phyloP scores from a whole-genome alignment of 1,284 basidiomycete species.

The Apiotrichum brassicae region DNA sequence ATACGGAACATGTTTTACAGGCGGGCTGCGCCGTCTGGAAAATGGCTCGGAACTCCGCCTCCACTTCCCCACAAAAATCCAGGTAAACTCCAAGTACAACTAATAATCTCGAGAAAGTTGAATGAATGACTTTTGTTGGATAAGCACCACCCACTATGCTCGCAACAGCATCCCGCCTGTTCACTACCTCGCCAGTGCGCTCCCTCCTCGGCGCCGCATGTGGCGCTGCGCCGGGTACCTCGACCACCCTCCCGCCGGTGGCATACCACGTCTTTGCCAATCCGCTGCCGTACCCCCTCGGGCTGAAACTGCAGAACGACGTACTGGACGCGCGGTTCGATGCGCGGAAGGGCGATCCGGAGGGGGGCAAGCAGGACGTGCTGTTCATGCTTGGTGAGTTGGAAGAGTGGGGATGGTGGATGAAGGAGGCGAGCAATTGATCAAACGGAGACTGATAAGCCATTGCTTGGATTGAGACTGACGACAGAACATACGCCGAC shows the following conservation, averaged over 20 bases:
- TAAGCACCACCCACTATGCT: constrained; percentile 4
- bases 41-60: too few species aligned
- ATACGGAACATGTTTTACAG: too few species aligned
- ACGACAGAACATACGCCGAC: constrained; percentile 74
- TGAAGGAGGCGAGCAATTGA: too few species aligned
- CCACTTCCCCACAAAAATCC: too few species aligned
- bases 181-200: not conserved
- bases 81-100: too few species aligned
- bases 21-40: too few species aligned
- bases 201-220: constrained; percentile 4
- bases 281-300: constrained; percentile 64
- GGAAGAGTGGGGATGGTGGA: too few species aligned
- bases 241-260: constrained; percentile 54
- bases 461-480: constrained; percentile 44
- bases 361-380: constrained; percentile 47
- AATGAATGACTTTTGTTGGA: too few species aligned
- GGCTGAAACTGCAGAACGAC: constrained; percentile 64
- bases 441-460: not conserved
- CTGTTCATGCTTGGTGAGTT: constrained; percentile 49
- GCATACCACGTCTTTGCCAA: constrained; percentile 67
- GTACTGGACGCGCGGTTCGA: constrained; percentile 59
- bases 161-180: constrained; percentile 1
- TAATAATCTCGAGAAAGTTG: too few species aligned
- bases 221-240: constrained; percentile 1
- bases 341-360: constrained; percentile 23